A percentile compares a stretch with the other conserved stretches of the same genome.
Conservation (phyloP, 2,329 filamentous ascomycete species). For the Dichotomopilus funicola region DNA sequence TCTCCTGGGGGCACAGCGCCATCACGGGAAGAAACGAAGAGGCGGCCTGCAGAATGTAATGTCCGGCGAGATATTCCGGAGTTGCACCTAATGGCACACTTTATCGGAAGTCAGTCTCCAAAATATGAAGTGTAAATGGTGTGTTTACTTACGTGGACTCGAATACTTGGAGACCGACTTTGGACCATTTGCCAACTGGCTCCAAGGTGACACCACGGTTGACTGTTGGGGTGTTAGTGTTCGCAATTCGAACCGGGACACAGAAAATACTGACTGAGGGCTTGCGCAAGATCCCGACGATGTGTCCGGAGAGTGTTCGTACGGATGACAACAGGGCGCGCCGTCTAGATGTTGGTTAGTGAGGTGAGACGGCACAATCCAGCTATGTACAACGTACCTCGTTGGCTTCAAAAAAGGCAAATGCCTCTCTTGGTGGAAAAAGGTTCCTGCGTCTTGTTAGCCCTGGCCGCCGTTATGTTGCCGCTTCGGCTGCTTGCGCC, state of each 20-base stretch:
- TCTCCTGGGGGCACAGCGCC: constrained; percentile 88
- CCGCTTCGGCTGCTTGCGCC: neutral
- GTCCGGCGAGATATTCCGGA: constrained; percentile 91
- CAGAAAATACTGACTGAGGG: constrained; percentile 48
- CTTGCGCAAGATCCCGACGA: constrained; percentile 75
- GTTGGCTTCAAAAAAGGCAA: constrained; percentile 98
- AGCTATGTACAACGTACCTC: constrained; percentile 46
- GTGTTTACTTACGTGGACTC: constrained; percentile 60
- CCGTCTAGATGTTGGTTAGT: constrained; percentile 26
- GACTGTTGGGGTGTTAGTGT: constrained; percentile 35
- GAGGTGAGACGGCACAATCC: neutral
- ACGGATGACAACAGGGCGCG: constrained; percentile 87
- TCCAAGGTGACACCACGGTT: constrained; percentile 94
- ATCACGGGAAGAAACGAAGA: constrained; percentile 97
- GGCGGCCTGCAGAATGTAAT: constrained; percentile 96
- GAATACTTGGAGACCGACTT: constrained; percentile 94
- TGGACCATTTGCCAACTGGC: constrained; percentile 97
- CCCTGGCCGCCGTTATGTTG: neutral
- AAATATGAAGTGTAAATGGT: constrained; percentile 4
- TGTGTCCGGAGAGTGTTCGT: constrained; percentile 87
- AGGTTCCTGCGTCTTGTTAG: constrained; percentile 46
- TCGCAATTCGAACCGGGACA: neutral
- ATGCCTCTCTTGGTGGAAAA: constrained; percentile 87
- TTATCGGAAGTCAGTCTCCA: neutral
- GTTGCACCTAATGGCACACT: constrained; percentile 77